phyloP scores from a whole-genome alignment of 1,139 yeast genomes.

The Yamadazyma siamensis region DNA sequence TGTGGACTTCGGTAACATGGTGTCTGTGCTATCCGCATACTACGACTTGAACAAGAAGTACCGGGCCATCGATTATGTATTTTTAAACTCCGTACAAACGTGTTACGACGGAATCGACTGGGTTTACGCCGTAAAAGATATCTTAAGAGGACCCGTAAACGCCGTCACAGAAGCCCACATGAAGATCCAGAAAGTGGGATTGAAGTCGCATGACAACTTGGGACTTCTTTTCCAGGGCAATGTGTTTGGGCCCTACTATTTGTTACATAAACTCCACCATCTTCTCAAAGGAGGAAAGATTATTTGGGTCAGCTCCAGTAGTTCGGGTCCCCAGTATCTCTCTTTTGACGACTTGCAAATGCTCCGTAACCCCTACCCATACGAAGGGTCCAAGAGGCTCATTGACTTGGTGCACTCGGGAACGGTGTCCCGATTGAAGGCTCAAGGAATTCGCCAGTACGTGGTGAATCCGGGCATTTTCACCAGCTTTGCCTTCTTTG shows the following conservation, averaged over 20 bases:
- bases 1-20: conserved; percentile 89
- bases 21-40: conserved; percentile 72
- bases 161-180: conserved; percentile 85
- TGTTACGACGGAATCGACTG: conserved; percentile 85
- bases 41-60: conserved; percentile 66
- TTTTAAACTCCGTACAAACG: conserved; percentile 88
- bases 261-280: conserved; percentile 59
- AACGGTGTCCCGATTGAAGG: conserved; percentile 48
- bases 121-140: conserved; percentile 67
- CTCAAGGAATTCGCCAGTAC: conserved; percentile 62
- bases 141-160: conserved; percentile 60
- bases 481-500: conserved; percentile 75
- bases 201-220: conserved; percentile 64
- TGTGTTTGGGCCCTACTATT: conserved; percentile 90
- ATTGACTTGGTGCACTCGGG: conserved; percentile 82
- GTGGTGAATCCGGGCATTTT: conserved; percentile 94
- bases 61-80: conserved; percentile 67
- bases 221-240: conserved; percentile 93
- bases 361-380: conserved; percentile 59
- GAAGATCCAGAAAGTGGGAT: conserved; percentile 77
- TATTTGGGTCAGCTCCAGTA: conserved; percentile 82
- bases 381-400: conserved; percentile 89
- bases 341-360: conserved; percentile 75
- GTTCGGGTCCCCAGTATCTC: conserved; percentile 69
- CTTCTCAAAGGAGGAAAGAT: conserved; percentile 60